Evolutionary conservation across 352 stramenopile genomes (phyloP).

Genomic region (Phytopythium delawarense): DNA sequence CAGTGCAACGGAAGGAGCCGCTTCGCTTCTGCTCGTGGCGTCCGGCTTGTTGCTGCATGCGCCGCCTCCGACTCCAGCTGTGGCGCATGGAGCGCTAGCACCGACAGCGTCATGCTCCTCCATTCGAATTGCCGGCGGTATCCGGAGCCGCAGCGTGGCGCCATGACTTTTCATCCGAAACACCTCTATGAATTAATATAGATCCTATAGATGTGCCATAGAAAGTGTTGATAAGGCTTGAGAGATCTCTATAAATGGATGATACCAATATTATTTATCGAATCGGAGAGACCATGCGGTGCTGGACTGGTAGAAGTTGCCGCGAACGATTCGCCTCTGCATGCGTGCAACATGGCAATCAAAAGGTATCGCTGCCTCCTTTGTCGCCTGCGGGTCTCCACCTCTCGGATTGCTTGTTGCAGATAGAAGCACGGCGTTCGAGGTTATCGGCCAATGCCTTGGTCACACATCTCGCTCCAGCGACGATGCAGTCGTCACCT

Average conservation of each 20-base stretch:
- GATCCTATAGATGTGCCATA: too few species aligned
- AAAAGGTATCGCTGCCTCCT: background rate
- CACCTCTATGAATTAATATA: background rate
- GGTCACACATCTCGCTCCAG: background rate
- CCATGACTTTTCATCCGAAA: background rate
- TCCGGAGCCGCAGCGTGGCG: background rate
- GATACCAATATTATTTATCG: too few species aligned
- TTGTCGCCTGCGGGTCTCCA: background rate
- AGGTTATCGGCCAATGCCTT: background rate
- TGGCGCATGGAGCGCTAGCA: background rate
- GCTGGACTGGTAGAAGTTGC: background rate
- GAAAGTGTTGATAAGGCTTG: too few species aligned
- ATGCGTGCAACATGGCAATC: background rate
- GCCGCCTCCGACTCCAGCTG: background rate
- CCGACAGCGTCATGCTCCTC: background rate
- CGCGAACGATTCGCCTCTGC: background rate
- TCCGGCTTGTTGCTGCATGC: background rate
- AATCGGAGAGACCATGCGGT: background rate
- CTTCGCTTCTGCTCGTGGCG: background rate
- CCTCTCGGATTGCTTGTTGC: background rate
- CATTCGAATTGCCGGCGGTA: background rate
- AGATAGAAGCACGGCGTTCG: background rate
- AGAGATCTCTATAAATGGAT: too few species aligned
- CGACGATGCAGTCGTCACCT: background rate
- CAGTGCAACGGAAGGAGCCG: background rate